Conservation (phyloP, 1,139 yeast species). For the Meyerozyma elateridarum region DNA sequence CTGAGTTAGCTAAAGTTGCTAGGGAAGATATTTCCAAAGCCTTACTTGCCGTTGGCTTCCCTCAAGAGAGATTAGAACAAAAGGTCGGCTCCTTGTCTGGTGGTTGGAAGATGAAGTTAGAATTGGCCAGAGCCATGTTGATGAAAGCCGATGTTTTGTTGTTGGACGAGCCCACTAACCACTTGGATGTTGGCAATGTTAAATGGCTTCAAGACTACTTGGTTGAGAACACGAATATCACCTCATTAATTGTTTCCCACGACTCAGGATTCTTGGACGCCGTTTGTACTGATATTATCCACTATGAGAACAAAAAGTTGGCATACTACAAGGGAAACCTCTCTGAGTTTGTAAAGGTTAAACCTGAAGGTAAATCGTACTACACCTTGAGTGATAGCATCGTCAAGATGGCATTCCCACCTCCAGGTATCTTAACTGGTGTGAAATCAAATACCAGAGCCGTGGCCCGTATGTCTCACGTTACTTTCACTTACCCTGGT, state of each 20-base stretch:
- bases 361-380: slow-evolving; percentile 95
- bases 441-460: slow-evolving; percentile 94
- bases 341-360: slow-evolving; percentile 83
- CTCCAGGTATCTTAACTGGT: slow-evolving; percentile 95
- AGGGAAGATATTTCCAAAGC: slow-evolving; percentile 72
- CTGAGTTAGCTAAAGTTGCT: slow-evolving; percentile 62
- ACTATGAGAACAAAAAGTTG: slow-evolving; percentile 91
- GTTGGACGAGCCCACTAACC: slow-evolving; percentile 98
- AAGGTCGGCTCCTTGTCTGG: slow-evolving; percentile 94
- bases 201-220: slow-evolving; percentile 91
- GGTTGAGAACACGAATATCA: slow-evolving; percentile 74
- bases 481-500: slow-evolving; percentile 87
- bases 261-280: slow-evolving; percentile 95
- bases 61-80: slow-evolving; percentile 83
- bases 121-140: slow-evolving; percentile 96
- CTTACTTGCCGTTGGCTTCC: slow-evolving; percentile 81
- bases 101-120: slow-evolving; percentile 99
- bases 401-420: slow-evolving; percentile 97
- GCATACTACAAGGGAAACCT: slow-evolving; percentile 95
- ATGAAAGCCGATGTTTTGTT: slow-evolving; percentile 94
- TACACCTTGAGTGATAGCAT: slow-evolving; percentile 92
- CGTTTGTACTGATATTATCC: slow-evolving; percentile 95
- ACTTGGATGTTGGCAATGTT: slow-evolving; percentile 90
- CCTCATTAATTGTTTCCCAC: slow-evolving; percentile 94
- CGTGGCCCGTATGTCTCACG: slow-evolving; percentile 85